Evolutionary conservation across 2,329 filamentous ascomycete species (phyloP), one percentile per base, ranked within the genome.

Genomic region (Bertia moriformis): DNA sequence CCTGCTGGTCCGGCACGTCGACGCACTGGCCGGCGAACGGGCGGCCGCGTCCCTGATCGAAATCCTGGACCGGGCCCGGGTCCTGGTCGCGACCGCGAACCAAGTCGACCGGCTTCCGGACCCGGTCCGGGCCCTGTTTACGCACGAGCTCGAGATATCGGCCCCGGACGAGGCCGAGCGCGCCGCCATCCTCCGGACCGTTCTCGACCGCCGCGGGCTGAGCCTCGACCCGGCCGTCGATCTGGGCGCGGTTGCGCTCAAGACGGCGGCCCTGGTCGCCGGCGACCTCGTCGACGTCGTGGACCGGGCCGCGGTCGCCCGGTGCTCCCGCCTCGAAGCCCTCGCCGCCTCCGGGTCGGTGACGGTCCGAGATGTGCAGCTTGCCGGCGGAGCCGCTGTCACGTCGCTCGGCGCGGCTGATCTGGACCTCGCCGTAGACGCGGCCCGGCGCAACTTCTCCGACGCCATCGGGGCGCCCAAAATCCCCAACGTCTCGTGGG

Each of bases 391-490:
- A 0, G 71, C 84, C 30, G 71, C 79, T 7, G 83, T 83, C 4
- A 78, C 78, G 19, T 84, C 83, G 39, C 69, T 98, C 7, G 88
- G 78, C 1, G 83, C 83, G 47, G 66, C 71, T 2, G 91, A 98
- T 57, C 88, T 96, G 46, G 87, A 94, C 40, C 63, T 79, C n/a
- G 91, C 91, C 0, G 89, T 98, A 3, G 89, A 96, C 43, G 86
- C 88, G 4, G 91, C 91, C 1, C 78, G 91, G 40, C 95, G 95
- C 68, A 96, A 95, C 59, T 98, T 98, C 55, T 89, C 91, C 4
- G 91, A 96, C 56, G 82, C 89, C 0, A 98, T 98, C 45, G 91
- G 91, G 18, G 91, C 91, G 4, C 91, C 91, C 2, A 96, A 96
- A 69, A 96, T 96, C 44, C 91, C 89, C 4, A 95, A 94, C 45